These are phyloP conservation scores for Podospora fimiseda DNA, from an alignment of 495 filamentous ascomycete genomes.

Conservation along the genomic window DNA sequence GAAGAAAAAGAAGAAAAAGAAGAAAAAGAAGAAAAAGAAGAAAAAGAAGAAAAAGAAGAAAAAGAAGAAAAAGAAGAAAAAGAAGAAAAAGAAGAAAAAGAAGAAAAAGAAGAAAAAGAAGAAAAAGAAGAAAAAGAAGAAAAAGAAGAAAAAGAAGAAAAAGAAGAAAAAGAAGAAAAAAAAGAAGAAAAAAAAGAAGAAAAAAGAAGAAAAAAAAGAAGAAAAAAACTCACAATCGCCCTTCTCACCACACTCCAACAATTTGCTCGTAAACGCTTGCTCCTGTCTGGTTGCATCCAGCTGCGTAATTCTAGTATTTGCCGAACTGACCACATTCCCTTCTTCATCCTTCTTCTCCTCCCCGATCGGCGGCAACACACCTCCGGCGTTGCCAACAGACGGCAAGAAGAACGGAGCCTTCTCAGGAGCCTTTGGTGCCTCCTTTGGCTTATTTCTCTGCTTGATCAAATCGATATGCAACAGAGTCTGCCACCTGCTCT, in stretches of 20 bases:
- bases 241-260: slow-evolving; percentile 42
- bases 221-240: slow-evolving; percentile 47
- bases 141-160: no score
- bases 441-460: slow-evolving; percentile 88
- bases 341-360: slow-evolving; percentile 5
- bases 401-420: slow-evolving; percentile 96
- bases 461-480: slow-evolving; percentile 85
- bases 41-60: no score
- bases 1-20: no score
- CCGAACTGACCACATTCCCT: slow-evolving; percentile 16
- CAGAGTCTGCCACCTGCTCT: slow-evolving; percentile 86
- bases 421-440: slow-evolving; percentile 83
- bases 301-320: slow-evolving; percentile 32
- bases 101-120: no score
- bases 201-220: no score
- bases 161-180: no score
- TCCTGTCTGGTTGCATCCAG: slow-evolving; percentile 35
- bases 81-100: no score
- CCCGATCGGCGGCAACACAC: slow-evolving; percentile 23
- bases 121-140: no score
- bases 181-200: no score
- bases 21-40: no score
- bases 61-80: no score
- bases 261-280: slow-evolving; percentile 54
- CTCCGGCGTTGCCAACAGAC: slow-evolving; percentile 43